Base-by-base conservation (phyloP, 2,329 filamentous ascomycete species). In the Sporothrix dimorphospora region DNA sequence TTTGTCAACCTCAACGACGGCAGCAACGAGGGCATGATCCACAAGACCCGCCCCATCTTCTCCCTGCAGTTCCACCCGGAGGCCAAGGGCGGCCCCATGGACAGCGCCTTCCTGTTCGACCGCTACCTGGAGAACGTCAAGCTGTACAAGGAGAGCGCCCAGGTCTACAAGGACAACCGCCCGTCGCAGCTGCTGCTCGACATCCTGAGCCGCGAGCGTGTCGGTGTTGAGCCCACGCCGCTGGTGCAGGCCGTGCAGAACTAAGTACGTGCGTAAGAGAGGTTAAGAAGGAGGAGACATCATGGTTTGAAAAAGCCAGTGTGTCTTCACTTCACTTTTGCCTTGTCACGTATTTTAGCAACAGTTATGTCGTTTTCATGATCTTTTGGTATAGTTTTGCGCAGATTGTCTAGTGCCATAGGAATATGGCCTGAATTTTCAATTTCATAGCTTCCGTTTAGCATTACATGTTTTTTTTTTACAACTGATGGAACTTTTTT, bases 41-140 rank as follows among this genome's bases (percentile, higher is more conserved):
- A 99, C 88, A 94, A 92, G 84, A 92, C 92, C 72, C 93, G 95
- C 47, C 96, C 96, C 75, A 99, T 99, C 81, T 98, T 99, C 88
- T 95, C 93, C 75, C 97, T 94, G 30, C 96, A 99, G 83, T 99
- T 99, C 90, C 96, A 99, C 81, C 96, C 96, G 19, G 96, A 99
- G 84, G 96, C 96, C 77, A 97, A 97, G 87, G 96, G 96, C 74
- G 96, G 96, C 71, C 96, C 96, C 71, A 92, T 97, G 83, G 96
- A 99, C 85, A 97, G 93, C 75, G 91, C 93, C 1, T 98, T 97
- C 84, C 88, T 99, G 73, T 99, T 99, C 79, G 96, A 99, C 83
- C 94, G 93, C 85, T 99, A 98, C 84, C 85, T 98, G 61, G 90
- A 97, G 81, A 95, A 92, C 78, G 94, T 98, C 47, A 87, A 90